These are phyloP conservation scores for Volvox africanus DNA, from an alignment of 139 green algal species.

Conservation along the genomic window DNA sequence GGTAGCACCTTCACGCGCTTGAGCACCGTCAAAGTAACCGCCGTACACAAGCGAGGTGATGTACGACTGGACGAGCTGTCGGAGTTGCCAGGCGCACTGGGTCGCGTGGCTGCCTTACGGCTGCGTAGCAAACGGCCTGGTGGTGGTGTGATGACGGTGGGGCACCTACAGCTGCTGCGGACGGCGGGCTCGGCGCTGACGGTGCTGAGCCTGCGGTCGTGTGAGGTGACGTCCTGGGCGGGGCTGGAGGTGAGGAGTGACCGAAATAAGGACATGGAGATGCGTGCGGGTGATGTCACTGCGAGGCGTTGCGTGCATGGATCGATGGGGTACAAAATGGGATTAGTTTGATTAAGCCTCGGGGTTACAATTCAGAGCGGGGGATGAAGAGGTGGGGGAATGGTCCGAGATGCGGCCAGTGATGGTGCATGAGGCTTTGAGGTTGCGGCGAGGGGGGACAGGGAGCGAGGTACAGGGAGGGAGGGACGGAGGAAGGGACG, in stretches of 20 bases:
- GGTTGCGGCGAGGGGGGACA: too few species aligned
- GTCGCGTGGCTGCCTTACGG: neutral
- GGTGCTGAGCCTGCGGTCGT: conserved; percentile 21
- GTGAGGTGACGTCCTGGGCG: conserved; percentile 14
- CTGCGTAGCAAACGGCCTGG: conserved; percentile 40
- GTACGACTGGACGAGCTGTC: neutral
- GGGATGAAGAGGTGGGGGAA: too few species aligned
- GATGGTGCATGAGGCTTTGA: too few species aligned
- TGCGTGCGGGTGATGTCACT: too few species aligned
- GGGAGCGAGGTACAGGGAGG: too few species aligned
- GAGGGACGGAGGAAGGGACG: too few species aligned
- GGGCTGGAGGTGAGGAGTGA: conserved; percentile 13
- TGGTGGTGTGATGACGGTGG: conserved; percentile 8
- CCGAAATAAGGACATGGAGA: too few species aligned
- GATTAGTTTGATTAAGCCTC: too few species aligned
- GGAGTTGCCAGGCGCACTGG: conserved; percentile 8
- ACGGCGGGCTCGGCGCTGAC: neutral
- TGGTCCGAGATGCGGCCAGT: too few species aligned
- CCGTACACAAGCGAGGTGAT: neutral
- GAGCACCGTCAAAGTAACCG: neutral
- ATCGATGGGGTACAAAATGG: too few species aligned
- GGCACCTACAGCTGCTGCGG: neutral
- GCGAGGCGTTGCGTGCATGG: too few species aligned
- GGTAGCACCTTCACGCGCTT: neutral
- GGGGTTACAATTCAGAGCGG: too few species aligned